Percentiles rank a stretch among this genome's conserved stretches.
Conservation (phyloP, 257 asterid genomes). For the Haberlea rhodopensis region DNA sequence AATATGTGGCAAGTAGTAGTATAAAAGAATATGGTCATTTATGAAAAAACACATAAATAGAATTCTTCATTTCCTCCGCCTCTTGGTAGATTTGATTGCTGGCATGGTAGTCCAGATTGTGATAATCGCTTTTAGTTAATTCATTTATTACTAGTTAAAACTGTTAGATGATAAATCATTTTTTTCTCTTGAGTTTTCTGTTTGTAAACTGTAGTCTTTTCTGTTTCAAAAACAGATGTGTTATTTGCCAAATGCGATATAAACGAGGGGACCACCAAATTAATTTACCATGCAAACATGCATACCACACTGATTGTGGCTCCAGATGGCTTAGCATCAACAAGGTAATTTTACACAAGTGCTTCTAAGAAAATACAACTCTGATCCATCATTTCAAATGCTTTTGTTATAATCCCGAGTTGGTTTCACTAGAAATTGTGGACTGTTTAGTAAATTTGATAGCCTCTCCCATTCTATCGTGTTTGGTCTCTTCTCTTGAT, state of each 20-base stretch:
- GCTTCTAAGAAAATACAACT: neutral
- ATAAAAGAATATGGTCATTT: neutral
- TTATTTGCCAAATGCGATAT: constrained; percentile 86
- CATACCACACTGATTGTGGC: constrained; percentile 76
- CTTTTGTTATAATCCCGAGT: neutral
- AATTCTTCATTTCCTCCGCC: neutral
- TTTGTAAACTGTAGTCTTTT: constrained; percentile 2
- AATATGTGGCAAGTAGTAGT: neutral
- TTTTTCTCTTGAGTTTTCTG: neutral
- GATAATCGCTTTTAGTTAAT: neutral
- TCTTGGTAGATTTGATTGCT: neutral
- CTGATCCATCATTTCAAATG: neutral
- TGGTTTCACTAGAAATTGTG: neutral
- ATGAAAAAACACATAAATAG: neutral
- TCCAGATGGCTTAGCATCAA: constrained; percentile 93
- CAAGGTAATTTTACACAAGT: constrained; percentile 47
- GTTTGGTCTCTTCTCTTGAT: neutral
- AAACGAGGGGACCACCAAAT: constrained; percentile 83
- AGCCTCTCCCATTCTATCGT: neutral
- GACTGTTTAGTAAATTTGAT: too few species aligned
- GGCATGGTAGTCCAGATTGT: neutral
- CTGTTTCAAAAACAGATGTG: constrained; percentile 57
- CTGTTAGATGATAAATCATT: neutral
- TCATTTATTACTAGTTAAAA: neutral
- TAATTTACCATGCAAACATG: constrained; percentile 79